Percentiles rank a stretch among this genome's conserved stretches.
phyloP scores from a whole-genome alignment of 139 green algal species.

The Coelastrella sp. region DNA sequence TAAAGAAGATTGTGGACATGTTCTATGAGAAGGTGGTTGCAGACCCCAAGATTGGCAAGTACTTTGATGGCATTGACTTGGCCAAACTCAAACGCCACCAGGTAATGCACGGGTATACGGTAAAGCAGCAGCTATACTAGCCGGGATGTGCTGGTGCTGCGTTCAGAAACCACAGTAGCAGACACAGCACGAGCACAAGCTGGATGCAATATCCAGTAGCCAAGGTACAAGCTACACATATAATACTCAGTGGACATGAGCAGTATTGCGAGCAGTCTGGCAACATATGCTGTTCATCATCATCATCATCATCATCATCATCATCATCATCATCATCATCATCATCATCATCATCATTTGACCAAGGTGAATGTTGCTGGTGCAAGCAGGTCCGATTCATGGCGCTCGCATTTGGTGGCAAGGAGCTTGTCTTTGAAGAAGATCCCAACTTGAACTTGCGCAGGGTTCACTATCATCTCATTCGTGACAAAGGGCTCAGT shows the following conservation, averaged over 20 bases:
- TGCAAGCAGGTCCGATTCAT: constrained; percentile 27
- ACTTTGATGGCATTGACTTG: constrained; percentile 28
- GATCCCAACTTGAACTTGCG: constrained; percentile 45
- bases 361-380: no score
- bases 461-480: constrained; percentile 41
- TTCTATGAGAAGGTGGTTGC: constrained; percentile 45
- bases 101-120: background rate
- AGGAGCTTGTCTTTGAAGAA: constrained; percentile 45
- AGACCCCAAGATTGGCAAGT: background rate
- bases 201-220: no score
- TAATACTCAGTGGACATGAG: no score
- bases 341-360: background rate
- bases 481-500: constrained; percentile 36
- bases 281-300: background rate
- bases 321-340: background rate
- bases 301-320: background rate
- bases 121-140: no score
- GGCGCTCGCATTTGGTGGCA: constrained; percentile 48
- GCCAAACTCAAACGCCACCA: constrained; percentile 41
- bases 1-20: constrained; percentile 49
- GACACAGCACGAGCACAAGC: background rate
- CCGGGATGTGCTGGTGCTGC: no score
- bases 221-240: no score
- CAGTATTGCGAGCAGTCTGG: background rate
- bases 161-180: background rate